Percentiles rank a stretch among this genome's conserved stretches.
phyloP scores from a whole-genome alignment of 2,329 filamentous ascomycete species.

The Rutstroemia sp. region DNA sequence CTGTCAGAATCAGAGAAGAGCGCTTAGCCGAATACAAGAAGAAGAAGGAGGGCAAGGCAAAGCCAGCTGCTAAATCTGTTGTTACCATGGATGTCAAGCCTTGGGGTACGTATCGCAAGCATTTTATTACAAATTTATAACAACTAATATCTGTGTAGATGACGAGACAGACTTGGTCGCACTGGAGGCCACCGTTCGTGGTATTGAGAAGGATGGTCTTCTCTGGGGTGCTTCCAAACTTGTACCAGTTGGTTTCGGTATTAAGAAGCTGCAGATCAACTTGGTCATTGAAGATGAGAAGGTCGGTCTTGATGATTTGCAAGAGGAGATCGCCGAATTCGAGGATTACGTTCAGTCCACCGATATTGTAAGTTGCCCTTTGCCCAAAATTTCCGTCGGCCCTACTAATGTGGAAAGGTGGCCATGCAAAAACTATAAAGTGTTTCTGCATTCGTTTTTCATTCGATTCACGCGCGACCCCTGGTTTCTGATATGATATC shows the following conservation, averaged over 20 bases:
- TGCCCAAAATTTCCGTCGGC: constrained; percentile 11
- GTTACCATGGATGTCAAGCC: constrained; percentile 97
- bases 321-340: constrained; percentile 75
- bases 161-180: constrained; percentile 88
- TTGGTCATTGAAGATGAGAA: constrained; percentile 96
- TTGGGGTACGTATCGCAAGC: constrained; percentile 66
- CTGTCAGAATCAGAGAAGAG: constrained; percentile 75
- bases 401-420: constrained; percentile 33
- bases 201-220: constrained; percentile 86
- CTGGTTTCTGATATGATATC: constrained; percentile 22
- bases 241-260: constrained; percentile 88
- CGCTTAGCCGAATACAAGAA: constrained; percentile 88
- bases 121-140: neutral
- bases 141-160: constrained; percentile 42
- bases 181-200: constrained; percentile 72
- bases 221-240: constrained; percentile 92
- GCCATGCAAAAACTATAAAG: constrained; percentile 89
- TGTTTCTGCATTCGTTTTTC: constrained; percentile 16
- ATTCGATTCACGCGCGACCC: constrained; percentile 10
- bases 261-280: constrained; percentile 99
- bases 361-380: constrained; percentile 55
- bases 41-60: constrained; percentile 93
- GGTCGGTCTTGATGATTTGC: constrained; percentile 77
- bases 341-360: constrained; percentile 97
- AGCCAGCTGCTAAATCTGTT: constrained; percentile 90